Conservation (phyloP, 148 eudicot genomes). For the Chenopodium suecicum region DNA sequence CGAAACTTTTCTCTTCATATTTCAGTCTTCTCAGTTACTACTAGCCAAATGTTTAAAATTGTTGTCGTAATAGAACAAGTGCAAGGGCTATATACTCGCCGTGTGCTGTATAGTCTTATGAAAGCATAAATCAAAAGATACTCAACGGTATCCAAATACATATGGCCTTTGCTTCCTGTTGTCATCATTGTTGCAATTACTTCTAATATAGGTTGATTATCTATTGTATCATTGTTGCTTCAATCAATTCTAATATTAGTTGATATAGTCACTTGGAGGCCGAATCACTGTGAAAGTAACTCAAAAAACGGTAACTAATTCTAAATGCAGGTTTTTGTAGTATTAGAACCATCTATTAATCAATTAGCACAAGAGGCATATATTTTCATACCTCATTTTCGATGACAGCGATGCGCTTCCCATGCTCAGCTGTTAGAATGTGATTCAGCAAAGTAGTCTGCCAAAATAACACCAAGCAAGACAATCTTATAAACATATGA, state of each 20-base stretch:
- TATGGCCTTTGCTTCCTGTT: neutral
- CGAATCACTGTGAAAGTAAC: neutral
- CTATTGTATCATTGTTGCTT: neutral
- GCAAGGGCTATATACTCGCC: too few relatives aligned
- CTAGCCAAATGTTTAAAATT: too few relatives aligned
- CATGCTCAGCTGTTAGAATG: conserved; percentile 84
- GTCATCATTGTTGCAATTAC: neutral
- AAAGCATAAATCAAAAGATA: neutral
- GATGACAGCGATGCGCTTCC: conserved; percentile 89
- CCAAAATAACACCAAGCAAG: conserved; percentile 20
- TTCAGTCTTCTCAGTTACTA: too few relatives aligned
- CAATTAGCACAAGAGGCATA: neutral
- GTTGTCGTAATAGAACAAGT: too few relatives aligned
- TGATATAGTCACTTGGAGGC: too few relatives aligned
- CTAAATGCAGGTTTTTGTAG: neutral
- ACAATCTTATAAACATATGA: neutral
- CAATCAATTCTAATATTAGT: neutral
- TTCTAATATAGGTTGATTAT: neutral
- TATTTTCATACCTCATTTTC: conserved; percentile 74
- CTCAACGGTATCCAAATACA: neutral
- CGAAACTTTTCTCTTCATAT: too few relatives aligned
- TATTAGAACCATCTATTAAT: neutral
- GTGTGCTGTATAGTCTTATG: neutral
- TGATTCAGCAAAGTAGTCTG: conserved; percentile 92
- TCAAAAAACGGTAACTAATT: neutral